These are phyloP conservation scores for Cyberlindnera nakhonratchasimensis DNA, from an alignment of 805 yeast species.

Conservation along the genomic window DNA sequence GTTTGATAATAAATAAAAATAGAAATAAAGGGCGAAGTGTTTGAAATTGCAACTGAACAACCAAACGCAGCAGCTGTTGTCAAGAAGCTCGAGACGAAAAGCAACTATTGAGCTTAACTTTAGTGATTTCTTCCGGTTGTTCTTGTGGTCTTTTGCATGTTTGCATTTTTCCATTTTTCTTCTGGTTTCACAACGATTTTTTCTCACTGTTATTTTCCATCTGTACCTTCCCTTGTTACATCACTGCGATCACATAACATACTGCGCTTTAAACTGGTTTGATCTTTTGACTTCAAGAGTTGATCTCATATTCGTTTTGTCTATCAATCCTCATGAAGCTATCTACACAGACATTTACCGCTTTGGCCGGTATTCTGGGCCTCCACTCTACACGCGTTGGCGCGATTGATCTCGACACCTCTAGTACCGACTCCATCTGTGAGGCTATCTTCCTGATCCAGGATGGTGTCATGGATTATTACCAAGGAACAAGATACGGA, in stretches of 20 bases:
- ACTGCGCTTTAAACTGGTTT: not conserved
- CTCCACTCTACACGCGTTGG: not conserved
- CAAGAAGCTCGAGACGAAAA: too few species aligned
- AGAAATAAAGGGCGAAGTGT: too few species aligned
- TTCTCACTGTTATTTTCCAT: not conserved
- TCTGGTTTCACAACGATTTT: too few species aligned
- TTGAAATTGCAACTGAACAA: too few species aligned
- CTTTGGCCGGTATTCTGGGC: not conserved
- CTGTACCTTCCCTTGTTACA: too few species aligned
- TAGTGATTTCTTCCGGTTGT: too few species aligned
- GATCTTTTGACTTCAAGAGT: not conserved
- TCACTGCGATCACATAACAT: too few species aligned
- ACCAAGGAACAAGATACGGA: slow-evolving; percentile 57
- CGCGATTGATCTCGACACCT: slow-evolving; percentile 39
- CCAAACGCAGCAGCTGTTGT: too few species aligned
- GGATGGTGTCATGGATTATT: slow-evolving; percentile 66
- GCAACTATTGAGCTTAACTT: not conserved
- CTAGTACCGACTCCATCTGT: slow-evolving; percentile 46
- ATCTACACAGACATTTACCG: not conserved
- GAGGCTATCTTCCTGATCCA: slow-evolving; percentile 54
- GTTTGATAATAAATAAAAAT: not conserved
- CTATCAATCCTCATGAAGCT: not conserved
- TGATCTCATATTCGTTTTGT: too few species aligned
- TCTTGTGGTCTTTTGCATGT: too few species aligned
- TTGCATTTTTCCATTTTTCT: too few species aligned